Base-by-base conservation (phyloP, 2,329 filamentous ascomycete genomes). In the Alternaria metachromatica region DNA sequence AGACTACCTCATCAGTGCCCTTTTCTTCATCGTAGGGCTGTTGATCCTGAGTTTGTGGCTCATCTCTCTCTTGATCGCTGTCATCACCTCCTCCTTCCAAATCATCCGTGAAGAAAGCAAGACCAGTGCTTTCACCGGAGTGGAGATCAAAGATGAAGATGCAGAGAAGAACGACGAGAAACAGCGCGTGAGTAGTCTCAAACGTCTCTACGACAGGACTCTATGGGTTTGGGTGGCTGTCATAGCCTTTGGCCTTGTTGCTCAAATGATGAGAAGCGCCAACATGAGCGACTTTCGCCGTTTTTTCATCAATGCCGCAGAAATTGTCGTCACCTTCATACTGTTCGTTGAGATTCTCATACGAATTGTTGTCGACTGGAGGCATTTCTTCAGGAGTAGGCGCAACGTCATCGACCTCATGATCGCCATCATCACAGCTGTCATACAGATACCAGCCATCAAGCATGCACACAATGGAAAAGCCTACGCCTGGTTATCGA, bases 61-160 rank as follows among this genome's bases (percentile, higher is more conserved):
- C 74, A 94, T 96, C 67, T 98, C 97, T 79, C 87, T 99, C 81
- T 81, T 91, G 50, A 97, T 99, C 75, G 96, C 96, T 4, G 96
- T 99, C 73, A 99, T 99, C 77, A 99, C 96, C 0, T 97, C 96
- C 6, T 97, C 95, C 1, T 99, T 99, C 76, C 96, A 99, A 78
- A 92, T 99, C 69, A 99, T 99, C 72, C 89, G 96, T 67, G 96
- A 99, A 82, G 96, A 99, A 78, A 97, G 93, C 81, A 94, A 92
- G 80, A 90, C 91, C 30, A 97, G 94, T 82, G 96, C 96, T 4
- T 99, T 99, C 79, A 94, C 94, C 5, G 89, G 89, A 12, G 88
- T 93, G 61, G 87, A 92, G 43, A 76, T 82, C 37, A 72, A 82
- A 25, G 80, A 82, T 30, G 82, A 84, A 44, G 65, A 72, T 11